These are phyloP conservation scores for Coemansia sp. DNA, from an alignment of 192 early-diverging fungal genomes.

Conservation along the genomic window DNA sequence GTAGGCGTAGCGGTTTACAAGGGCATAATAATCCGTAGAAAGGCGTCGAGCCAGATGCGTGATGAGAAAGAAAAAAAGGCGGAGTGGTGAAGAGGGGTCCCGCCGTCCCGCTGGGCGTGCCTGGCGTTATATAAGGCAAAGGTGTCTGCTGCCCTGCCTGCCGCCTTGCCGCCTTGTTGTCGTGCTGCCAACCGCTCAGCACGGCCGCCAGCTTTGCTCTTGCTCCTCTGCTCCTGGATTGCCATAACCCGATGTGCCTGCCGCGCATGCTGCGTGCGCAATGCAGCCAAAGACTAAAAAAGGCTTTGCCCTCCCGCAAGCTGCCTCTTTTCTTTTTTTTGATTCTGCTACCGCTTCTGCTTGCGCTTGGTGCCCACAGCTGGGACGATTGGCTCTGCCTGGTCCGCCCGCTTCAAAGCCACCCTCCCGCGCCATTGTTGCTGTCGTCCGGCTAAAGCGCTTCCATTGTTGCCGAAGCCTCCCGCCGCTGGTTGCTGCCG, in stretches of 20 bases:
- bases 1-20: constrained; percentile 5
- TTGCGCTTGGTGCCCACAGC: neutral
- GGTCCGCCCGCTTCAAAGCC: constrained; percentile 17
- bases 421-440: constrained; percentile 9
- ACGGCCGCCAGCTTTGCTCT: constrained; percentile 1
- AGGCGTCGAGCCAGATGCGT: neutral
- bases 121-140: neutral
- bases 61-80: neutral
- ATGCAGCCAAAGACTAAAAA: constrained; percentile 32
- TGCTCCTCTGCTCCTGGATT: constrained; percentile 34
- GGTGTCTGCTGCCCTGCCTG: no score
- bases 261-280: constrained; percentile 16
- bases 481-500: constrained; percentile 1
- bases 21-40: neutral
- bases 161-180: neutral
- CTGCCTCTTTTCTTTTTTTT: neutral
- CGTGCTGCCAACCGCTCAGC: neutral
- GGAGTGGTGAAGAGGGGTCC: neutral
- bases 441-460: constrained; percentile 26
- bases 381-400: neutral
- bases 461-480: constrained; percentile 9
- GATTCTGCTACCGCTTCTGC: neutral
- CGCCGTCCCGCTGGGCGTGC: neutral
- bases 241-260: constrained; percentile 43
- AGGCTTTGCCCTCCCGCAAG: constrained; percentile 8